phyloP scores from a whole-genome alignment of 2,329 filamentous ascomycete species.

The Biscogniauxia mediterranea region DNA sequence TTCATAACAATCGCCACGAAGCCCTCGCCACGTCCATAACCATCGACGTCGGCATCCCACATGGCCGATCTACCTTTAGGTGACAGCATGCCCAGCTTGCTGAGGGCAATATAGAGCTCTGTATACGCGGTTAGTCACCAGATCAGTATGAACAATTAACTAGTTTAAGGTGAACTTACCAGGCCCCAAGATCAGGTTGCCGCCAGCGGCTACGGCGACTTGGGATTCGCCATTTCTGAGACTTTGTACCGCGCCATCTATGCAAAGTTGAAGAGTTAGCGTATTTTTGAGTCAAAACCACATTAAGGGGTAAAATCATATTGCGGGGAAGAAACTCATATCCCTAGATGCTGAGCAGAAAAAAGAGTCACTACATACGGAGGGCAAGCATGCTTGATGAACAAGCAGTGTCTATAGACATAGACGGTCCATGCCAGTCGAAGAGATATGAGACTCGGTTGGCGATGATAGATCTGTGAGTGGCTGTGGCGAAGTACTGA shows the following conservation, averaged over 20 bases:
- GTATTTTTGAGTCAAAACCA: too few relatives aligned
- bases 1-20: slow-evolving; percentile 21
- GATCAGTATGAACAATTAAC: too few relatives aligned
- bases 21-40: slow-evolving; percentile 26
- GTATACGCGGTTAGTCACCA: too few relatives aligned
- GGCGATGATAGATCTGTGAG: neutral
- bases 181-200: neutral
- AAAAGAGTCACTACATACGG: neutral
- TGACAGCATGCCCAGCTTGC: slow-evolving; percentile 33
- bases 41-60: slow-evolving; percentile 29
- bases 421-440: neutral
- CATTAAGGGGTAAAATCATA: too few relatives aligned
- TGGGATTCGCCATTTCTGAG: neutral
- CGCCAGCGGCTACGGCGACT: neutral
- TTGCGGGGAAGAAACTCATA: too few relatives aligned
- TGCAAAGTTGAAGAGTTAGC: too few relatives aligned
- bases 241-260: neutral
- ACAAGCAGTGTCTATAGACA: neutral
- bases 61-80: slow-evolving; percentile 29
- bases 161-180: neutral
- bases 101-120: too few relatives aligned
- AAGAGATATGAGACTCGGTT: slow-evolving; percentile 1
- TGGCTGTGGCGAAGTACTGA: too few relatives aligned
- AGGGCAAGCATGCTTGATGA: neutral
- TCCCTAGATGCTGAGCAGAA: too few relatives aligned